Percentiles rank a stretch among this genome's conserved stretches.
These are phyloP conservation scores for Teunomyces funiuensis DNA, from an alignment of 805 yeast species.

Conservation along the genomic window DNA sequence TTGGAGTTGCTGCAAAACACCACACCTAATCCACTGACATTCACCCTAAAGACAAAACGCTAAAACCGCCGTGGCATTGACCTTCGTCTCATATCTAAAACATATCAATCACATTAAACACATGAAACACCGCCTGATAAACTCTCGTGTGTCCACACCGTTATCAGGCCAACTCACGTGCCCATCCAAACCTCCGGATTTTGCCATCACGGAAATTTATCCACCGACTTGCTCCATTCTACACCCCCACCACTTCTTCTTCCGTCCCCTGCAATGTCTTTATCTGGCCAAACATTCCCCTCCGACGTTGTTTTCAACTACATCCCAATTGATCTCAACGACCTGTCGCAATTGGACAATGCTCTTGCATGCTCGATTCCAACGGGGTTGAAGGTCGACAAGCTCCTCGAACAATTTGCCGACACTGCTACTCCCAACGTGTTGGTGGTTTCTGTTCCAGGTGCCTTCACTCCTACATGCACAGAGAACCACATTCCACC, in stretches of 20 bases:
- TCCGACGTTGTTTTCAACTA: constrained; percentile 32
- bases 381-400: constrained; percentile 33
- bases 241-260: background rate
- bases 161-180: background rate
- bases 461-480: constrained; percentile 46
- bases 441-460: constrained; percentile 42
- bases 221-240: too few relatives aligned
- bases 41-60: constrained; percentile 1
- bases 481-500: constrained; percentile 46
- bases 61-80: too few relatives aligned
- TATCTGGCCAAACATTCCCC: constrained; percentile 26
- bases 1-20: too few relatives aligned
- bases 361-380: constrained; percentile 19
- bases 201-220: background rate
- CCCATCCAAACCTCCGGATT: background rate
- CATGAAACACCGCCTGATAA: too few relatives aligned
- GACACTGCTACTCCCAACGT: constrained; percentile 22
- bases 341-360: constrained; percentile 1
- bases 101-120: too few relatives aligned
- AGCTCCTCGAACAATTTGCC: constrained; percentile 22
- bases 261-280: background rate
- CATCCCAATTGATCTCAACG: constrained; percentile 36
- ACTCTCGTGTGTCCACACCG: too few relatives aligned
- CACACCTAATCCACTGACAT: too few relatives aligned
- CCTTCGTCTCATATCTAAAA: too few relatives aligned